phyloP scores from a whole-genome alignment of 169 alveolate species.

The Plasmodium vivax region DNA sequence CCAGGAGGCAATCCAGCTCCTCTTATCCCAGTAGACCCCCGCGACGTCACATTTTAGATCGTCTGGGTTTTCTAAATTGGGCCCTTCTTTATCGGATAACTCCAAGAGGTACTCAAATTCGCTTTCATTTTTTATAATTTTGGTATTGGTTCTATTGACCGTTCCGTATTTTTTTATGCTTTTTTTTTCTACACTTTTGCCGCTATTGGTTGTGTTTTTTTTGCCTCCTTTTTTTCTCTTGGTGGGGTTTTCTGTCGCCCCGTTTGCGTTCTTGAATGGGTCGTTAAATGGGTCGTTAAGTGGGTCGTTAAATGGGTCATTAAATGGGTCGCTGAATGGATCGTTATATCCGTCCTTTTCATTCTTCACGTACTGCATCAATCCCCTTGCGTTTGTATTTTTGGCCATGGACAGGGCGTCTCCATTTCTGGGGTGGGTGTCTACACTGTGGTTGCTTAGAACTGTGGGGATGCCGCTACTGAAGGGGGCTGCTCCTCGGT shows the following conservation, averaged over 20 bases:
- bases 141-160: constrained; percentile 15
- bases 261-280: not conserved
- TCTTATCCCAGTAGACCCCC: constrained; percentile 90
- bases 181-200: constrained; percentile 54
- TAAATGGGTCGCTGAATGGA: too few species aligned
- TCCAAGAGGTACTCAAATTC: constrained; percentile 86
- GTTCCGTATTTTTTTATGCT: constrained; percentile 16
- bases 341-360: not conserved
- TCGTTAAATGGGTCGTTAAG: not conserved
- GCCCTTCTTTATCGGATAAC: constrained; percentile 78
- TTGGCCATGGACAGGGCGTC: not conserved
- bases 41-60: constrained; percentile 85
- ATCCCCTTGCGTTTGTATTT: not conserved
- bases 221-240: constrained; percentile 43
- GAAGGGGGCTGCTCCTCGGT: not conserved
- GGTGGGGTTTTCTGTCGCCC: not conserved
- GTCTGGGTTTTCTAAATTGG: constrained; percentile 79
- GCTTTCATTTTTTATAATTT: constrained; percentile 75
- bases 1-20: constrained; percentile 92
- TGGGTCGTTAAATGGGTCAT: too few species aligned
- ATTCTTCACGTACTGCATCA: not conserved
- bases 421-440: not conserved
- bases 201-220: not conserved
- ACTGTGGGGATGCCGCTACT: not conserved
- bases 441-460: not conserved